Evolutionary conservation across 1,284 basidiomycete species (phyloP).

Genomic region (Ustilago hordei): DNA sequence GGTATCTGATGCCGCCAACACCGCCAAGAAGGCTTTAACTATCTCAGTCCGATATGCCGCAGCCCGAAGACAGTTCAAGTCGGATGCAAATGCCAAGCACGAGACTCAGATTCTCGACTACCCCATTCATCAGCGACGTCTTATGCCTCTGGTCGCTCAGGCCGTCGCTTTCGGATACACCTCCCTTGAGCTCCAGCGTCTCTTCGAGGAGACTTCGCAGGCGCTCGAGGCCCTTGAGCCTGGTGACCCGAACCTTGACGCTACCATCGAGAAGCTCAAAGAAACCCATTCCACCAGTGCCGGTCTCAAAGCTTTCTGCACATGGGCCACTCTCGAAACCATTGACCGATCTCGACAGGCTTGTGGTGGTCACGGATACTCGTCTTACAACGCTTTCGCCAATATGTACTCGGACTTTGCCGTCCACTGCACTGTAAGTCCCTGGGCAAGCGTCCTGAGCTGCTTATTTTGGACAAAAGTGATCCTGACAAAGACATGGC

Average conservation of each 20-base stretch:
- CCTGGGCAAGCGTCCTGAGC: neutral
- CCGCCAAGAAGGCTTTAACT: slow-evolving; percentile 73
- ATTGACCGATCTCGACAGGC: slow-evolving; percentile 74
- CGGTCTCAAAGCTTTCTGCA: slow-evolving; percentile 76
- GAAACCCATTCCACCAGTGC: slow-evolving; percentile 75
- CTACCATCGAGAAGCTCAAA: slow-evolving; percentile 73
- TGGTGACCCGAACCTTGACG: slow-evolving; percentile 66
- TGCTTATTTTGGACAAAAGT: too few relatives aligned
- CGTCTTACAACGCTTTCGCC: slow-evolving; percentile 74
- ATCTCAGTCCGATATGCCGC: slow-evolving; percentile 74
- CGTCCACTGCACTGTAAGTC: slow-evolving; percentile 67
- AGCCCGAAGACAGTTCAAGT: slow-evolving; percentile 74
- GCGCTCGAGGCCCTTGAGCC: slow-evolving; percentile 74
- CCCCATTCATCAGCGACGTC: slow-evolving; percentile 75
- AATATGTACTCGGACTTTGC: slow-evolving; percentile 73
- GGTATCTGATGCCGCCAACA: slow-evolving; percentile 73
- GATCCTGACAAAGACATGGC: neutral
- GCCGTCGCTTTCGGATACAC: slow-evolving; percentile 75
- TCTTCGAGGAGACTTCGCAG: slow-evolving; percentile 71
- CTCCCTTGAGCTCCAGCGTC: slow-evolving; percentile 70
- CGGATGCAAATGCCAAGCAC: slow-evolving; percentile 57
- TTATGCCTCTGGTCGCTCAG: slow-evolving; percentile 74
- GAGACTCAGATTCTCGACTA: slow-evolving; percentile 75
- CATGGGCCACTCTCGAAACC: slow-evolving; percentile 74
- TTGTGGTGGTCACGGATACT: slow-evolving; percentile 75